phyloP scores from a whole-genome alignment of 2,329 filamentous ascomycete genomes.

The Amylocarpus encephaloides region DNA sequence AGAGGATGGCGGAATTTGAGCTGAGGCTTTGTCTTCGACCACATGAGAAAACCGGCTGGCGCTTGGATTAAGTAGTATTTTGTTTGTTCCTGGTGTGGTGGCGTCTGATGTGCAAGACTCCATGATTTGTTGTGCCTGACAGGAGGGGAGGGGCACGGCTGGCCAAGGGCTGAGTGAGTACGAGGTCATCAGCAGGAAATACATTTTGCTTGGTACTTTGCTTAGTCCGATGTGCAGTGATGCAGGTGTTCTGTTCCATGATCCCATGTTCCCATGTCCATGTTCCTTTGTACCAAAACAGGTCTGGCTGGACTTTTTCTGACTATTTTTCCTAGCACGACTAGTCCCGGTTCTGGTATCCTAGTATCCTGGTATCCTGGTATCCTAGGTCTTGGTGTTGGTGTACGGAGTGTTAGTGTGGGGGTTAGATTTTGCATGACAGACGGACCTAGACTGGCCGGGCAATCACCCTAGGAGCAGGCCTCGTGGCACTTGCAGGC shows the following conservation, averaged over 20 bases:
- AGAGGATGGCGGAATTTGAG: not conserved
- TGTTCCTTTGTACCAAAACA: too few relatives aligned
- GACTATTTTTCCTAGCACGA: too few relatives aligned
- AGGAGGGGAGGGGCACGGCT: not conserved
- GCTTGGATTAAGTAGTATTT: conserved; percentile 5
- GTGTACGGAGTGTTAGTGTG: not conserved
- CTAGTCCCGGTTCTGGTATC: too few relatives aligned
- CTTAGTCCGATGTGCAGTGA: not conserved
- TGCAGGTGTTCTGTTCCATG: too few relatives aligned
- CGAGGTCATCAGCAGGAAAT: not conserved
- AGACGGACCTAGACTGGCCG: not conserved
- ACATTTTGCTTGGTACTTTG: not conserved
- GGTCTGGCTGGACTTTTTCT: too few relatives aligned
- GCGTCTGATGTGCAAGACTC: not conserved
- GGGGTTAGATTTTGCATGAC: not conserved
- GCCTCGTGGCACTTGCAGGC: not conserved
- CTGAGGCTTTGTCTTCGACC: not conserved
- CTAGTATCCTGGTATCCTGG: not conserved
- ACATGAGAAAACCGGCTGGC: not conserved
- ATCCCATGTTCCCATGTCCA: too few relatives aligned
- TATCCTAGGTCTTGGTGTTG: not conserved
- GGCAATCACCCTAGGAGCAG: not conserved
- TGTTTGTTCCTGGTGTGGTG: not conserved
- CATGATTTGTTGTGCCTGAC: conserved; percentile 3
- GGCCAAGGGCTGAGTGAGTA: not conserved